Conservation (phyloP, 2,329 filamentous ascomycete genomes). For the Stylonectria norvegica region DNA sequence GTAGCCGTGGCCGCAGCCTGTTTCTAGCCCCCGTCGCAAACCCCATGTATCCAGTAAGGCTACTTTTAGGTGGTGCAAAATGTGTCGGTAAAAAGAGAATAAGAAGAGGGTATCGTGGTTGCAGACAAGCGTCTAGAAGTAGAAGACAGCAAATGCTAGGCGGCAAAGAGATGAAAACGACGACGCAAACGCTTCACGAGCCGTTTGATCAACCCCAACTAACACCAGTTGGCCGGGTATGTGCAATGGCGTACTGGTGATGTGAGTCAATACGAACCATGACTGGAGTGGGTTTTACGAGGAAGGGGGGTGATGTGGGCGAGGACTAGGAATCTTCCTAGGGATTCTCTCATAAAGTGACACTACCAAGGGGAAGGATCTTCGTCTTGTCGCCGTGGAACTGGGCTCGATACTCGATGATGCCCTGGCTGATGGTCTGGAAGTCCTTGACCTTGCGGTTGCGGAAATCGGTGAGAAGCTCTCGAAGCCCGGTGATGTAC, state of each 20-base stretch:
- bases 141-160: slow-evolving; percentile 2
- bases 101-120: slow-evolving; percentile 16
- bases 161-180: slow-evolving; percentile 3
- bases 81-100: slow-evolving; percentile 6
- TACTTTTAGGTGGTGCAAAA: slow-evolving; percentile 5
- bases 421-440: slow-evolving; percentile 61
- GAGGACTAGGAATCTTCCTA: slow-evolving; percentile 1
- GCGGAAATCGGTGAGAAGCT: slow-evolving; percentile 59
- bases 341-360: slow-evolving; percentile 32
- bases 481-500: slow-evolving; percentile 61
- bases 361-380: slow-evolving; percentile 55
- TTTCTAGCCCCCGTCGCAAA: slow-evolving; percentile 2
- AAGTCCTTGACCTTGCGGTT: slow-evolving; percentile 62
- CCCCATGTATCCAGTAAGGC: slow-evolving; percentile 2
- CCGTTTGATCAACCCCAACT: slow-evolving; percentile 5
- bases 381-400: slow-evolving; percentile 64
- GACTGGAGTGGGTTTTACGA: slow-evolving; percentile 14
- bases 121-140: slow-evolving; percentile 3
- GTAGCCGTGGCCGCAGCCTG: slow-evolving; percentile 3
- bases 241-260: slow-evolving; percentile 23
- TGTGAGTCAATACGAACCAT: slow-evolving; percentile 9
- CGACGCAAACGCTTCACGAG: slow-evolving; percentile 6
- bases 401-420: slow-evolving; percentile 62
- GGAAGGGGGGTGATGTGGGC: slow-evolving; percentile 1
- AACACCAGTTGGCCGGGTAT: slow-evolving; percentile 4